Evolutionary conservation across 371 early-diverging fungal species (phyloP).

Genomic region (Mucor irregularis): DNA sequence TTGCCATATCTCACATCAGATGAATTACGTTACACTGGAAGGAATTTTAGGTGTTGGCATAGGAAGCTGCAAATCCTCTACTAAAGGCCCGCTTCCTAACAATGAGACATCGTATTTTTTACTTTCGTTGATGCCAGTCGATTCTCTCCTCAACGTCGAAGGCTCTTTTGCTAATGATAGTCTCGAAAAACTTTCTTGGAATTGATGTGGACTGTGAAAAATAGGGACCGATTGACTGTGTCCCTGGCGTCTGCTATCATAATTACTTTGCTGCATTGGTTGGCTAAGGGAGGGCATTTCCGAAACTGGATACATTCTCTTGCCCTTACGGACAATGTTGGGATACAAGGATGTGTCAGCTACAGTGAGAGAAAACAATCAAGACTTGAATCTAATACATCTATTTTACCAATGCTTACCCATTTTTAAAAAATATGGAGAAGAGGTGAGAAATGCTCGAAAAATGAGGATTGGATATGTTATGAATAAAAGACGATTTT

Average conservation of each 20-base stretch:
- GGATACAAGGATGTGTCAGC: neutral
- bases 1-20: too few relatives aligned
- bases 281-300: neutral
- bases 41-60: slow-evolving; percentile 39
- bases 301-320: neutral
- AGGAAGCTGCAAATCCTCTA: slow-evolving; percentile 38
- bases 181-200: neutral
- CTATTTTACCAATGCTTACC: neutral
- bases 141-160: neutral
- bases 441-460: neutral
- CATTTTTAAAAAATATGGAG: neutral
- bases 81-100: slow-evolving; percentile 49
- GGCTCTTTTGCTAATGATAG: too few relatives aligned
- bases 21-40: slow-evolving; percentile 33
- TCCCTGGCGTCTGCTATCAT: neutral
- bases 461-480: too few relatives aligned
- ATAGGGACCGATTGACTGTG: neutral
- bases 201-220: neutral
- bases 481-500: too few relatives aligned
- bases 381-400: too few relatives aligned
- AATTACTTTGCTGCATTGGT: slow-evolving; percentile 3
- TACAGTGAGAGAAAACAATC: neutral
- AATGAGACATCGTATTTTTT: slow-evolving; percentile 28
- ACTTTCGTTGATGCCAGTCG: neutral
- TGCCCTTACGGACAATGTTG: neutral